A percentile compares a stretch with the other conserved stretches of the same genome.
These are phyloP conservation scores for Camellia sinensis DNA, from an alignment of 148 eudicot genomes.

Conservation along the genomic window DNA sequence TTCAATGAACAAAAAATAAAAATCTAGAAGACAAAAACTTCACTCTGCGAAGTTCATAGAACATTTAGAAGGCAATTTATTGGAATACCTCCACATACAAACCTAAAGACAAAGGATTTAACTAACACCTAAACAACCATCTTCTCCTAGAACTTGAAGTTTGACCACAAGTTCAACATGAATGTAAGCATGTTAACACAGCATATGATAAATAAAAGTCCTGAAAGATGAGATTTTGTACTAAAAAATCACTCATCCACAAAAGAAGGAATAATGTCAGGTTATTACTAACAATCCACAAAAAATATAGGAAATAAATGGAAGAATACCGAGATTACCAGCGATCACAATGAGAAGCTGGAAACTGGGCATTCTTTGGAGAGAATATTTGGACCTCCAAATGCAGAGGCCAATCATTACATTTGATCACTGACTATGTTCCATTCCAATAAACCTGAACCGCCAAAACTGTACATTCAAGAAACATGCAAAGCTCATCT, in stretches of 20 bases:
- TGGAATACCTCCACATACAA: too few relatives aligned
- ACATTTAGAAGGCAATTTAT: too few relatives aligned
- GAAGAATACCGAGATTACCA: neutral
- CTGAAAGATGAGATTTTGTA: neutral
- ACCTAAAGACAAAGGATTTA: too few relatives aligned
- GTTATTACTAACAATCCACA: neutral
- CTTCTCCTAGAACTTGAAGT: neutral
- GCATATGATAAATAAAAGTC: neutral
- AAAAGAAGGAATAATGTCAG: neutral
- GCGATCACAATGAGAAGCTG: neutral
- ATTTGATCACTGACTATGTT: neutral
- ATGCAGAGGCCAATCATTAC: constrained; percentile 2
- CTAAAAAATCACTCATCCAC: neutral
- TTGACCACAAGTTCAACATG: neutral
- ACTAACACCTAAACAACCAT: neutral
- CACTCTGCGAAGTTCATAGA: too few relatives aligned
- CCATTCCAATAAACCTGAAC: neutral
- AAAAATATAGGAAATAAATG: neutral
- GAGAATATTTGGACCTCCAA: neutral
- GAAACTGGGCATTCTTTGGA: neutral
- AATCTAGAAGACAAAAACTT: too few relatives aligned
- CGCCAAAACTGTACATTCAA: constrained; percentile 8
- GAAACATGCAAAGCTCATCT: constrained; percentile 1
- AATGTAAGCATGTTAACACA: neutral
- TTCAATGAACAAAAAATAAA: too few relatives aligned